Evolutionary conservation across 495 filamentous ascomycete species (phyloP), one percentile per base, ranked within the genome.

Genomic region (Penicillium argentinense): DNA sequence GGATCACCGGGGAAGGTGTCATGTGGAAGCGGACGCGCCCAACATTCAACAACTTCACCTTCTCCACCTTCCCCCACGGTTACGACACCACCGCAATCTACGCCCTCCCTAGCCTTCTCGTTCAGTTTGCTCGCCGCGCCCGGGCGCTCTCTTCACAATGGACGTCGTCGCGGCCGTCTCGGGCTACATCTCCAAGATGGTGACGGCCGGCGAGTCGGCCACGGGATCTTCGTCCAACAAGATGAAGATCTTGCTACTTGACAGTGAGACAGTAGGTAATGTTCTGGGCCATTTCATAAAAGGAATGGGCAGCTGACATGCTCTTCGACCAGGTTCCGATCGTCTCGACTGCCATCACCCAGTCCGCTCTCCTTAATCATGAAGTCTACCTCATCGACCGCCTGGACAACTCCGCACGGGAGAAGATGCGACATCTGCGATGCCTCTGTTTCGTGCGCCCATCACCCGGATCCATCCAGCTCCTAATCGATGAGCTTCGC

Each of bases 351-450:
- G 90, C 93, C 46, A 92, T 93, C 47, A 97, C 95, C 0, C 95
- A 97, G 60, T 97, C 93, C 30, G 81, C 89, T 27, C 78, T 98
- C n/a, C 84, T 98, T 47, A 95, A 89, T 62, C 91, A 97, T 63
- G 91, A 97, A 70, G 88, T 98, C 50, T 98, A 95, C 69, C 89
- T 98, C 42, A 96, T 92, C 43, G 93, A 98, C 67, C 89, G 95
- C 42, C 69, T 98, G 32, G 93, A 96, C 62, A 98, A 97, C 62
- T 70, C 76, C 40, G 84, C 88, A 49, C 82, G 93, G 33, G 95
- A 98, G 71, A 96, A 95, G 76, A 97, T 97, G 93, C 86, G 93
- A 63, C 93, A 98, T 72, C 75, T 98, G 29, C 84, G 89, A 22
- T 98, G 93, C 67, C 72, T 97, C 9, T 93, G 88, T 63, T 97